Evolutionary conservation across 441 rosid species (phyloP).

Genomic region (Gossypium davidsonii): DNA sequence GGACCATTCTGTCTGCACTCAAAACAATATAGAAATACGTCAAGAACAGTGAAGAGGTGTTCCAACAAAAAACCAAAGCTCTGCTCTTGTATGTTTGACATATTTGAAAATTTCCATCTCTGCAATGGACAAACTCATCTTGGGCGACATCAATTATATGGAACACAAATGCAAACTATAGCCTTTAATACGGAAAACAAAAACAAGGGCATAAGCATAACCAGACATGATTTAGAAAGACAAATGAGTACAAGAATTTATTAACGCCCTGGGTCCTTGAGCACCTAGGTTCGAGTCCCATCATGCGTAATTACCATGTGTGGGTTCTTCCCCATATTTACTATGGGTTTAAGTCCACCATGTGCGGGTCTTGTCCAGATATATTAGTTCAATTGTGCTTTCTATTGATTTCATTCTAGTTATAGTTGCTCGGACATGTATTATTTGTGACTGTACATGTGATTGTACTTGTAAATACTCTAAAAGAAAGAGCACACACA

Average conservation of each 20-base stretch:
- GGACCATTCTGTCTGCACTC: slow-evolving; percentile 60
- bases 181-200: not conserved
- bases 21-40: slow-evolving; percentile 18
- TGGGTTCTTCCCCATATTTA: too few relatives aligned
- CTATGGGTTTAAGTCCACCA: too few relatives aligned
- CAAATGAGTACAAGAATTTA: not conserved
- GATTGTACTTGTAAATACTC: too few relatives aligned
- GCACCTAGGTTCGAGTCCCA: too few relatives aligned
- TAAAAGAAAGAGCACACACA: too few relatives aligned
- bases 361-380: too few relatives aligned
- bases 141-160: slow-evolving; percentile 5
- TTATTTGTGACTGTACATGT: too few relatives aligned
- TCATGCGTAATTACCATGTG: too few relatives aligned
- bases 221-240: not conserved
- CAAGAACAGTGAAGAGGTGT: slow-evolving; percentile 3
- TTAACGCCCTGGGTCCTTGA: too few relatives aligned
- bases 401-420: too few relatives aligned
- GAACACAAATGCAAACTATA: not conserved
- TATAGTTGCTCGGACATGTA: too few relatives aligned
- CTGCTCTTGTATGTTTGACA: not conserved
- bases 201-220: not conserved
- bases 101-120: not conserved
- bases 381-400: too few relatives aligned
- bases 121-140: not conserved
- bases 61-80: not conserved